Percentiles rank a stretch among this genome's conserved stretches.
Conservation (phyloP, 352 stramenopile genomes). For the Achlya hypogyna region DNA sequence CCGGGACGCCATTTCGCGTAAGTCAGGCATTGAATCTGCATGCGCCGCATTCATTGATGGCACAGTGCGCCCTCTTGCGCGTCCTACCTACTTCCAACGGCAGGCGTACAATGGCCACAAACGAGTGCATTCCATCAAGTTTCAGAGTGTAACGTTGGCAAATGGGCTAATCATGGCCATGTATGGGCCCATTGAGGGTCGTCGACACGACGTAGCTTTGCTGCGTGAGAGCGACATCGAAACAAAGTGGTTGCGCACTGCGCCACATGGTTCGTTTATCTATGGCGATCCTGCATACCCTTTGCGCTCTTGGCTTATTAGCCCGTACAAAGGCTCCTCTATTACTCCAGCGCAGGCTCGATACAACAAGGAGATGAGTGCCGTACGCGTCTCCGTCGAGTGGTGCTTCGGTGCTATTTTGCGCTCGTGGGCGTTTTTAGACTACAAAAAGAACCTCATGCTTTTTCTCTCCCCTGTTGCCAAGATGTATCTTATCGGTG, state of each 20-base stretch:
- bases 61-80: not conserved
- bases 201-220: not conserved
- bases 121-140: not conserved
- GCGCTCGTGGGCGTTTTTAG: not conserved
- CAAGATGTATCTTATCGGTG: not conserved
- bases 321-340: not conserved
- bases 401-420: not conserved
- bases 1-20: not conserved
- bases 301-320: not conserved
- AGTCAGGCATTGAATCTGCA: not conserved
- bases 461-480: not conserved
- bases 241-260: not conserved
- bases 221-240: not conserved
- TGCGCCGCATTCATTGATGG: not conserved
- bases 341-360: not conserved
- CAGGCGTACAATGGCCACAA: not conserved
- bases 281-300: not conserved
- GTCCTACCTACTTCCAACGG: not conserved
- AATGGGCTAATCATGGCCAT: not conserved
- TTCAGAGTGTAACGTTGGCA: not conserved
- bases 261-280: not conserved
- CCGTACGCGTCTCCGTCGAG: not conserved
- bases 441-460: not conserved
- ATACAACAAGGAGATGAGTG: not conserved
- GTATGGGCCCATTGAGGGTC: not conserved